Evolutionary conservation across 352 stramenopile genomes (phyloP).

Genomic region (Globisporangium cystogenes): DNA sequence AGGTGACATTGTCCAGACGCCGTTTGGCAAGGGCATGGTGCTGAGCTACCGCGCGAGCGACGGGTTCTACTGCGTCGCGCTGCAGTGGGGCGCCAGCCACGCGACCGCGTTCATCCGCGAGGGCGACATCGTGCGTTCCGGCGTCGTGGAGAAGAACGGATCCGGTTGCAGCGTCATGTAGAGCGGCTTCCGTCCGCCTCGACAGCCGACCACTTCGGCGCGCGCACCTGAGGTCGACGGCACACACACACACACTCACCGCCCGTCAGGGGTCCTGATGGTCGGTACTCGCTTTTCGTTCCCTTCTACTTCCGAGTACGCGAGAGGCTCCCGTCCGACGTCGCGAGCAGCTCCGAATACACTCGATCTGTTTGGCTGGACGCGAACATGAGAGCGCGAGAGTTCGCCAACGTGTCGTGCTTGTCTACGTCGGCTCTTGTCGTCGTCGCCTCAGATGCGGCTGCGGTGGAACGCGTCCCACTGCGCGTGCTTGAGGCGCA

Average conservation of each 20-base stretch:
- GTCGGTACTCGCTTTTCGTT: too few species aligned
- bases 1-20: slow-evolving; percentile 77
- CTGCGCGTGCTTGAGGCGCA: slow-evolving; percentile 62
- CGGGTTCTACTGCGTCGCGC: slow-evolving; percentile 60
- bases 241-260: too few species aligned
- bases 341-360: too few species aligned
- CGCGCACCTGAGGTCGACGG: too few species aligned
- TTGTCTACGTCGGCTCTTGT: too few species aligned
- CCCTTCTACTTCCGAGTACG: too few species aligned
- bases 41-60: slow-evolving; percentile 55
- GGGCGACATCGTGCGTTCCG: slow-evolving; percentile 45
- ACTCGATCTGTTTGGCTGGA: slow-evolving; percentile 4
- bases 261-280: too few species aligned
- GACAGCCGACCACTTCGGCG: too few species aligned
- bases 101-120: slow-evolving; percentile 58
- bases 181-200: background rate
- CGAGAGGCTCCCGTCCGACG: too few species aligned
- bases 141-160: slow-evolving; percentile 49
- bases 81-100: slow-evolving; percentile 62
- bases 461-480: slow-evolving; percentile 31
- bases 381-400: background rate
- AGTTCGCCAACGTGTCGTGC: too few species aligned
- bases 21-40: slow-evolving; percentile 69
- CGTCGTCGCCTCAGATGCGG: background rate
- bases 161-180: slow-evolving; percentile 73